Evolutionary conservation across 768 basidiomycete species (phyloP).

Genomic region (Galerina marginata): DNA sequence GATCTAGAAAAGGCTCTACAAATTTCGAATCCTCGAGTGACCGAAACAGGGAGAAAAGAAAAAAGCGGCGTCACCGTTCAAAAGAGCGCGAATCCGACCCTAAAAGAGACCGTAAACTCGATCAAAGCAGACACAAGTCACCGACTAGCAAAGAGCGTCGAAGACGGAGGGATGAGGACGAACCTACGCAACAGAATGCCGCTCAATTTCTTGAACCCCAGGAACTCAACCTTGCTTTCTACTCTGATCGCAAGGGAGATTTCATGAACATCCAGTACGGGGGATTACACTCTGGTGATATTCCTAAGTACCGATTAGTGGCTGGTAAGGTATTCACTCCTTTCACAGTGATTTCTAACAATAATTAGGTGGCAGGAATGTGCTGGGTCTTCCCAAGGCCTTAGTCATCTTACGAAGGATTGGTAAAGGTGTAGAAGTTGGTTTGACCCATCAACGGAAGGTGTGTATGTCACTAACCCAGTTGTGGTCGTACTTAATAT

Average conservation of each 20-base stretch:
- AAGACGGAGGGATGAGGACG: slow-evolving; percentile 1
- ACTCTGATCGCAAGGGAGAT: slow-evolving; percentile 73
- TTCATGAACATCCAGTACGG: slow-evolving; percentile 69
- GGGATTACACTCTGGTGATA: slow-evolving; percentile 60
- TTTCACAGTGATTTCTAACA: slow-evolving; percentile 50
- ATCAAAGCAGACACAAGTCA: slow-evolving; percentile 27
- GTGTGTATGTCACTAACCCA: slow-evolving; percentile 31
- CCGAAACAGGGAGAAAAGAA: slow-evolving; percentile 21
- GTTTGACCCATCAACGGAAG: slow-evolving; percentile 45
- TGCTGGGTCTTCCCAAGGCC: slow-evolving; percentile 64
- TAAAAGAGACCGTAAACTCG: slow-evolving; percentile 32
- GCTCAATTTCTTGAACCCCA: slow-evolving; percentile 17
- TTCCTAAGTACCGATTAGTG: slow-evolving; percentile 69
- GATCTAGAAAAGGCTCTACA: slow-evolving; percentile 30
- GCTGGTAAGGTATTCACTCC: slow-evolving; percentile 50
- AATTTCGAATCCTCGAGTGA: slow-evolving; percentile 13
- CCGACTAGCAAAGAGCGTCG: slow-evolving; percentile 31
- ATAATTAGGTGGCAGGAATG: slow-evolving; percentile 60
- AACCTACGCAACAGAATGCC: slow-evolving; percentile 30
- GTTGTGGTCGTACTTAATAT: slow-evolving; percentile 11
- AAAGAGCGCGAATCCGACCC: slow-evolving; percentile 23
- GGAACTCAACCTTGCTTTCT: slow-evolving; percentile 48
- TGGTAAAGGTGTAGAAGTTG: slow-evolving; percentile 65
- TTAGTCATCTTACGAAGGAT: slow-evolving; percentile 52
- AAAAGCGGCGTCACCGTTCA: slow-evolving; percentile 24